phyloP scores from a whole-genome alignment of 495 filamentous ascomycete genomes.

The Immersiella caudata region DNA sequence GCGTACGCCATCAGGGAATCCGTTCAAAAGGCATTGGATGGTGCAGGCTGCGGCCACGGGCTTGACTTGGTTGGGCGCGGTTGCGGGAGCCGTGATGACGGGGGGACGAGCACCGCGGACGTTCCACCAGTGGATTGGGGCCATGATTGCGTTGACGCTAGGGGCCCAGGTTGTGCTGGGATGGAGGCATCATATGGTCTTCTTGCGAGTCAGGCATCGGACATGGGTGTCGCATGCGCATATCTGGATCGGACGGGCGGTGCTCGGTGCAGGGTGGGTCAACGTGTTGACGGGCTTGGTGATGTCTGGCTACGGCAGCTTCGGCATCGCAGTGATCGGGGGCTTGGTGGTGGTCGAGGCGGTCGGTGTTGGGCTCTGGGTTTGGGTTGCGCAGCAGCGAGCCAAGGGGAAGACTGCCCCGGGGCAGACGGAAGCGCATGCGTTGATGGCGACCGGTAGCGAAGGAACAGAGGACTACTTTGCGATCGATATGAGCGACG shows the following conservation, averaged over 20 bases:
- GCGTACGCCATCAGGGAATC: constrained; percentile 14
- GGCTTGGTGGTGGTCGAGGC: constrained; percentile 24
- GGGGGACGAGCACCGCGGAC: constrained; percentile 20
- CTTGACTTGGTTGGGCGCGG: constrained; percentile 24
- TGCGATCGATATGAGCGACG: constrained; percentile 34
- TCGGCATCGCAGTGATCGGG: constrained; percentile 16
- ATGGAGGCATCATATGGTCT: constrained; percentile 38
- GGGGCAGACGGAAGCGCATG: constrained; percentile 20
- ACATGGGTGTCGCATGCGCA: constrained; percentile 36
- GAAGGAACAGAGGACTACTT: constrained; percentile 29
- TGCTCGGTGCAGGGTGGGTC: constrained; percentile 28
- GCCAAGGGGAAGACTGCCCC: not conserved
- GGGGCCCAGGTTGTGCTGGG: constrained; percentile 31
- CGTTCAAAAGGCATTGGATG: constrained; percentile 36
- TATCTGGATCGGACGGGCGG: constrained; percentile 31
- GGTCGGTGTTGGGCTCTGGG: constrained; percentile 18
- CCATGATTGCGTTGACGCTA: constrained; percentile 18
- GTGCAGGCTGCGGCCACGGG: constrained; percentile 26
- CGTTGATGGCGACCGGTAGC: constrained; percentile 12
- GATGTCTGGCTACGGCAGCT: constrained; percentile 25
- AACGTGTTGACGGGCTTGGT: constrained; percentile 33
- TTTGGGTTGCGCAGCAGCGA: constrained; percentile 23
- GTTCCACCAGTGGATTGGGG: constrained; percentile 32
- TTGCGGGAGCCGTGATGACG: constrained; percentile 24
- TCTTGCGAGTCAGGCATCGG: constrained; percentile 27